phyloP scores from a whole-genome alignment of 257 asterid species.

The Rubia yunnanensis region DNA sequence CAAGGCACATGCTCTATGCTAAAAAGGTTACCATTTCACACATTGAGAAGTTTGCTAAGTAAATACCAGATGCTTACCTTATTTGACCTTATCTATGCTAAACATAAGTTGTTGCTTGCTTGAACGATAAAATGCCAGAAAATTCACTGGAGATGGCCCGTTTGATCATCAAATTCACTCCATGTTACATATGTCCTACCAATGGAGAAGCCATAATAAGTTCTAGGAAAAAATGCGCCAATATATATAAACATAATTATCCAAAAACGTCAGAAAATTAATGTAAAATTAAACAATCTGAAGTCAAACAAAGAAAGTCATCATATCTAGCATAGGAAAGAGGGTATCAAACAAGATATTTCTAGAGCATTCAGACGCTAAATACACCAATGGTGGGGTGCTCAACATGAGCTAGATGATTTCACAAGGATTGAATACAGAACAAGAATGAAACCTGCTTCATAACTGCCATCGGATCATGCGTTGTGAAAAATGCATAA shows the following conservation, averaged over 20 bases:
- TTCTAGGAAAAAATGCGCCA: background rate
- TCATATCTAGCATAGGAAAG: background rate
- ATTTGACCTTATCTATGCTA: background rate
- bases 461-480: too few relatives aligned
- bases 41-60: background rate
- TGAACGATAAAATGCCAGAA: background rate
- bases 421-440: background rate
- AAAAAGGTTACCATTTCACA: background rate
- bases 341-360: background rate
- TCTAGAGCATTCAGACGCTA: background rate
- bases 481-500: too few relatives aligned
- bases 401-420: background rate
- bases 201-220: background rate
- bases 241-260: too few relatives aligned
- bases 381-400: background rate
- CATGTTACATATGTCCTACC: background rate
- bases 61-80: background rate
- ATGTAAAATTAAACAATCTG: too few relatives aligned
- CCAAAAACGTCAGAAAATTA: too few relatives aligned
- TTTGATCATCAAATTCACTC: background rate
- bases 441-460: background rate
- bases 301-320: background rate
- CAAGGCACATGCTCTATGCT: background rate
- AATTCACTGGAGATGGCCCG: background rate
- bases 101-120: background rate